These are phyloP conservation scores for Cladosporium sp. DNA, from an alignment of 2,329 filamentous ascomycete species.

Conservation along the genomic window DNA sequence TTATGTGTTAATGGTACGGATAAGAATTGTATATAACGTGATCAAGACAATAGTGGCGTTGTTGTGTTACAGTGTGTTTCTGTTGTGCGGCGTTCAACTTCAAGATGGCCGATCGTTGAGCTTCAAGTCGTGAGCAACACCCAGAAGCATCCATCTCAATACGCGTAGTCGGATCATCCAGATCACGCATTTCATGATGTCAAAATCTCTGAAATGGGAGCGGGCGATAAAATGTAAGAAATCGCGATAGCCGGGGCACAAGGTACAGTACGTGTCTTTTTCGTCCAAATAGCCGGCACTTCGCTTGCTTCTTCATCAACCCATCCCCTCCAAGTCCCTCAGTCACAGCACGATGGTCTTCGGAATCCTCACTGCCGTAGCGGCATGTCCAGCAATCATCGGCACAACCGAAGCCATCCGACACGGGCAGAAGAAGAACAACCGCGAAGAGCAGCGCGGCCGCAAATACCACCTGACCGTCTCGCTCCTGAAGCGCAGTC, in stretches of 20 bases:
- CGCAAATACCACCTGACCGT: conserved; percentile 37
- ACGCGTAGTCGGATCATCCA: not conserved
- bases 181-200: not conserved
- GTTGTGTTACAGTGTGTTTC: not conserved
- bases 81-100: not conserved
- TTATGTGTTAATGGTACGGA: not conserved
- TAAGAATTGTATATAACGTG: conserved; percentile 14
- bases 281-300: not conserved
- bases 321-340: not conserved
- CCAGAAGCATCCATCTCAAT: not conserved
- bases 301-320: not conserved
- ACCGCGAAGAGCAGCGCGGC: conserved; percentile 37
- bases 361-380: conserved; percentile 37
- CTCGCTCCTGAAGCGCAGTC: conserved; percentile 30
- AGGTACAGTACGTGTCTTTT: not conserved
- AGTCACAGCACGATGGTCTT: conserved; percentile 32
- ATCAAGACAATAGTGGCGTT: not conserved
- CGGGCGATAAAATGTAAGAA: not conserved
- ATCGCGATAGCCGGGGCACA: conserved; percentile 1
- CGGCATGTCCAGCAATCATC: conserved; percentile 39
- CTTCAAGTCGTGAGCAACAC: not conserved
- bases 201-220: not conserved
- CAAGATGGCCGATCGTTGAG: not conserved
- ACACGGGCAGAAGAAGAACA: conserved; percentile 37
- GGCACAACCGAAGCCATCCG: conserved; percentile 41